A percentile compares a stretch with the other conserved stretches of the same genome.
Conservation (phyloP, 179 eudicot species). For the Silene vulgaris region DNA sequence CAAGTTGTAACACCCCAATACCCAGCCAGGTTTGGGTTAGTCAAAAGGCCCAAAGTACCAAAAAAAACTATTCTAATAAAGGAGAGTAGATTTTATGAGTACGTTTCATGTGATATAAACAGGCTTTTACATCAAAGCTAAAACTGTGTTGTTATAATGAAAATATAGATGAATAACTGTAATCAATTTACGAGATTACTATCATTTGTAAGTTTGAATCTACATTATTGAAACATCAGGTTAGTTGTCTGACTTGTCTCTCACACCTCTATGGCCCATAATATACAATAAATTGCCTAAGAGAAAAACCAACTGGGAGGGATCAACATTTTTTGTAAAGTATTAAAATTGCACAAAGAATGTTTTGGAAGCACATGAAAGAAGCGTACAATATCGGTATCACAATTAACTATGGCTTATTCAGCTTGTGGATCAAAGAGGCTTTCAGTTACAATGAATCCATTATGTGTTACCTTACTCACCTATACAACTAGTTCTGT, state of each 20-base stretch:
- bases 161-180: not conserved
- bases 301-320: not conserved
- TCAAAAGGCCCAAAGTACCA: not conserved
- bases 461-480: not conserved
- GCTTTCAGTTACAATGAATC: not conserved
- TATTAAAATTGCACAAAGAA: not conserved
- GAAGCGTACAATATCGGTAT: not conserved
- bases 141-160: not conserved
- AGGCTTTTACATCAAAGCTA: not conserved
- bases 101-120: not conserved
- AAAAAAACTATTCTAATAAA: not conserved
- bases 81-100: not conserved
- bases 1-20: too few relatives aligned
- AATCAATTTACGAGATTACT: conserved; percentile 1
- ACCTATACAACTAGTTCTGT: not conserved
- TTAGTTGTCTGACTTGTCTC: not conserved
- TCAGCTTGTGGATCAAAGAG: not conserved
- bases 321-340: not conserved
- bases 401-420: conserved; percentile 8
- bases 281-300: not conserved
- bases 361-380: not conserved
- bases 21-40: too few relatives aligned
- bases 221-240: not conserved
- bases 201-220: not conserved
- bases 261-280: not conserved